phyloP scores from a whole-genome alignment of 192 early-diverging fungal species.

The Lobosporangium transversale region DNA sequence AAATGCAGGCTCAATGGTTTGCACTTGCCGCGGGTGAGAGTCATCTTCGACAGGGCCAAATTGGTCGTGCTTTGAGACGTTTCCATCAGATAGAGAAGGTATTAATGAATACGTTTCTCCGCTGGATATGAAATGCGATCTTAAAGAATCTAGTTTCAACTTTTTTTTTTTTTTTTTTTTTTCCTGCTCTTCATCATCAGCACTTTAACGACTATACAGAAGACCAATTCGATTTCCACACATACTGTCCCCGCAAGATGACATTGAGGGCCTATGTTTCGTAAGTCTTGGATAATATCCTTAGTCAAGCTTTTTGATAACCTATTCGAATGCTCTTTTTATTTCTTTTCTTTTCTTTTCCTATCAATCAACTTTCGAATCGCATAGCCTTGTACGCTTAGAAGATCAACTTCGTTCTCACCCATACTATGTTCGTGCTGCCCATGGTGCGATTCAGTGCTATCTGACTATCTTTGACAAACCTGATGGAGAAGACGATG shows the following conservation, averaged over 20 bases:
- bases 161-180: no score
- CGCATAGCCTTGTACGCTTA: slow-evolving; percentile 75
- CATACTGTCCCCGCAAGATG: slow-evolving; percentile 89
- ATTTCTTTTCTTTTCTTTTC: no score
- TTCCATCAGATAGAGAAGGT: slow-evolving; percentile 84
- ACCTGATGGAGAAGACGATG: slow-evolving; percentile 45
- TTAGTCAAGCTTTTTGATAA: neutral
- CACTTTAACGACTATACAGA: slow-evolving; percentile 87
- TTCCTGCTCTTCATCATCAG: neutral
- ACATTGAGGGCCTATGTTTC: slow-evolving; percentile 89
- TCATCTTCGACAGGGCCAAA: slow-evolving; percentile 71
- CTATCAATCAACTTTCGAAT: no score
- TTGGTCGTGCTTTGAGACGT: slow-evolving; percentile 88
- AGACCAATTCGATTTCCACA: slow-evolving; percentile 97
- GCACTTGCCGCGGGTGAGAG: slow-evolving; percentile 79
- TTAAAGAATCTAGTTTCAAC: no score
- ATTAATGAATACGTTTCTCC: no score
- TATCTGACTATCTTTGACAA: slow-evolving; percentile 45
- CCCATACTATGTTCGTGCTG: slow-evolving; percentile 78
- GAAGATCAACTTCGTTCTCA: slow-evolving; percentile 81
- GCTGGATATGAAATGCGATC: no score
- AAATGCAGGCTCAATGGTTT: slow-evolving; percentile 96
- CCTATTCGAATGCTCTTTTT: neutral
- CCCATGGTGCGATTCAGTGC: slow-evolving; percentile 74
- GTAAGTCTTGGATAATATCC: slow-evolving; percentile 54